Evolutionary conservation across 257 asterid genomes (phyloP).

Genomic region (Solanum microdontum): DNA sequence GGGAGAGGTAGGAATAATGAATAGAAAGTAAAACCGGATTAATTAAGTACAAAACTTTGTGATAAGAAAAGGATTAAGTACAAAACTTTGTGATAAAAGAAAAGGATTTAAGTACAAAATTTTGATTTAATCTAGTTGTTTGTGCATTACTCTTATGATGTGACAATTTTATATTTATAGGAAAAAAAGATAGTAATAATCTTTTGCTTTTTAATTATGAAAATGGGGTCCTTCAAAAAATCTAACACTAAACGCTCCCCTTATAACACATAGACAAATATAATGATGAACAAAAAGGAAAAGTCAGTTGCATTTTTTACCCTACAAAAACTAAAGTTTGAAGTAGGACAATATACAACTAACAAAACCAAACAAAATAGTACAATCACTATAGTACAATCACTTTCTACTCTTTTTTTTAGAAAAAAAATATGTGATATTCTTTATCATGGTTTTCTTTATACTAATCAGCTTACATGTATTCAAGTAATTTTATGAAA

Average conservation of each 20-base stretch:
- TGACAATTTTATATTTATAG: slow-evolving; percentile 9
- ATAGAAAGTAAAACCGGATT: slow-evolving; percentile 5
- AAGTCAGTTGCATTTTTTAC: slow-evolving; percentile 25
- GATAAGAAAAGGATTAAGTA: slow-evolving; percentile 2
- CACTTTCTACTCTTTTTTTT: neutral
- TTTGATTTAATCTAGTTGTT: slow-evolving; percentile 36
- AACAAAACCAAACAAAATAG: neutral
- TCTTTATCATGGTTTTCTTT: neutral
- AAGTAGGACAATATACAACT: neutral
- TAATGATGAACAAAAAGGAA: slow-evolving; percentile 22
- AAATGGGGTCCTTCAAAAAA: neutral
- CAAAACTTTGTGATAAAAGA: neutral
- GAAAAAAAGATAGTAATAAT: neutral
- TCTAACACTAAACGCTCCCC: slow-evolving; percentile 35
- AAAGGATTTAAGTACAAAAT: neutral
- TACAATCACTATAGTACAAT: neutral
- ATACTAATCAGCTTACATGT: neutral
- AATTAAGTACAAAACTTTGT: neutral
- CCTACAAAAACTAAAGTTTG: slow-evolving; percentile 23
- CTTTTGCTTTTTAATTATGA: neutral
- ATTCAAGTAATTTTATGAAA: neutral
- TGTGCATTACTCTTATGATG: slow-evolving; percentile 33
- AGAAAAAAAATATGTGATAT: neutral
- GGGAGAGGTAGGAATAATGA: neutral
- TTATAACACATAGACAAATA: slow-evolving; percentile 6